phyloP scores from a whole-genome alignment of 371 early-diverging fungal genomes.

The Haplosporangium sp. region DNA sequence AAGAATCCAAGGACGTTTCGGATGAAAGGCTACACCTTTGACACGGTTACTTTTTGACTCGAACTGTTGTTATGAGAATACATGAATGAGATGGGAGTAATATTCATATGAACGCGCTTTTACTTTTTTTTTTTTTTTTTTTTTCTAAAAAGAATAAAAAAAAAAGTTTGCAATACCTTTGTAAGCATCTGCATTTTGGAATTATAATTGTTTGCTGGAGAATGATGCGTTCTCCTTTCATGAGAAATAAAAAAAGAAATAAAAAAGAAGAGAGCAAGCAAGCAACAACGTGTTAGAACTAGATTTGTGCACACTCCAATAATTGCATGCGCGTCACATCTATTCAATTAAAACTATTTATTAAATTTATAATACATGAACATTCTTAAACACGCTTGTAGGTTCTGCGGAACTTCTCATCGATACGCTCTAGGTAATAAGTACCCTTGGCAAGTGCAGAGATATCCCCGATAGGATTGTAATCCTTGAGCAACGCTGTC shows the following conservation, averaged over 20 bases:
- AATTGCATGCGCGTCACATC: neutral
- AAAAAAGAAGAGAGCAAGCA: neutral
- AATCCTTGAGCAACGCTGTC: slow-evolving; percentile 85
- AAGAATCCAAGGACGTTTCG: slow-evolving; percentile 97
- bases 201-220: neutral
- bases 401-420: slow-evolving; percentile 92
- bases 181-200: slow-evolving; percentile 86
- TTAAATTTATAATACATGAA: no score
- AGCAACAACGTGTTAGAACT: no score
- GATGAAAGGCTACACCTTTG: slow-evolving; percentile 98
- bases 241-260: neutral
- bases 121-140: no score
- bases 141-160: no score
- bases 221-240: neutral
- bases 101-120: no score
- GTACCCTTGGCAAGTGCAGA: slow-evolving; percentile 71
- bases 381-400: slow-evolving; percentile 69
- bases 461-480: slow-evolving; percentile 78
- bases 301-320: neutral
- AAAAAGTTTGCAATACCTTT: slow-evolving; percentile 65
- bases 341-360: no score
- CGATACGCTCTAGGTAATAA: slow-evolving; percentile 90
- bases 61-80: slow-evolving; percentile 71
- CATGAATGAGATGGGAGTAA: neutral
- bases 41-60: slow-evolving; percentile 98